A percentile compares a stretch with the other conserved stretches of the same genome.
These are phyloP conservation scores for Trematosphaeria pertusa DNA, from an alignment of 2,329 filamentous ascomycete species.

Conservation along the genomic window DNA sequence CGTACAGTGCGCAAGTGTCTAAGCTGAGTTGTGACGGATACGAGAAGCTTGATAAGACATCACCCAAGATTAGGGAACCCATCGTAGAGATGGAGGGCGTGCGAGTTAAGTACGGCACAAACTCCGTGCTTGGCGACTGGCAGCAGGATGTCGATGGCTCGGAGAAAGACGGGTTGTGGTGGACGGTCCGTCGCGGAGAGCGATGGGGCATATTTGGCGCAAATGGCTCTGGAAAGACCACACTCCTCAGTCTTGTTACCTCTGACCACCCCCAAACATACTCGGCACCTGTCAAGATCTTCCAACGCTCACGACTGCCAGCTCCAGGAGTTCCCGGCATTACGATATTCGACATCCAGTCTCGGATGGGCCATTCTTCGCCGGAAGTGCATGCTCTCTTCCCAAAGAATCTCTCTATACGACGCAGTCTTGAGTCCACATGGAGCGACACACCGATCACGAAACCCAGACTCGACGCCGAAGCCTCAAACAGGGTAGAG, in stretches of 20 bases:
- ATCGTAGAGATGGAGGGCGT: slow-evolving; percentile 89
- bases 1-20: slow-evolving; percentile 9
- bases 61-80: slow-evolving; percentile 63
- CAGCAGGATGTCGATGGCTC: slow-evolving; percentile 62
- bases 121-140: slow-evolving; percentile 83
- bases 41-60: slow-evolving; percentile 25
- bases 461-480: slow-evolving; percentile 67
- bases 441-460: slow-evolving; percentile 88
- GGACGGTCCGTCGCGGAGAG: slow-evolving; percentile 83
- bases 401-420: slow-evolving; percentile 75
- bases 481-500: slow-evolving; percentile 68
- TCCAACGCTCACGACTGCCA: slow-evolving; percentile 81
- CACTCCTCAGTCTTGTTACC: slow-evolving; percentile 87
- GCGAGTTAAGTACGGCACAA: slow-evolving; percentile 78
- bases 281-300: slow-evolving; percentile 83
- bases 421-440: slow-evolving; percentile 80
- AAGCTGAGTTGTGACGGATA: slow-evolving; percentile 42
- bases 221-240: slow-evolving; percentile 96
- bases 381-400: slow-evolving; percentile 95
- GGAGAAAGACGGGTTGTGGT: slow-evolving; percentile 71
- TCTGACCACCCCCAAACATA: slow-evolving; percentile 97
- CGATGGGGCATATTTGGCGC: slow-evolving; percentile 93
- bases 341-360: slow-evolving; percentile 91
- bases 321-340: slow-evolving; percentile 74
- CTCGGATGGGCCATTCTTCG: slow-evolving; percentile 88